Evolutionary conservation across 345 rosid genomes (phyloP).

Genomic region (Salix arbutifolia): DNA sequence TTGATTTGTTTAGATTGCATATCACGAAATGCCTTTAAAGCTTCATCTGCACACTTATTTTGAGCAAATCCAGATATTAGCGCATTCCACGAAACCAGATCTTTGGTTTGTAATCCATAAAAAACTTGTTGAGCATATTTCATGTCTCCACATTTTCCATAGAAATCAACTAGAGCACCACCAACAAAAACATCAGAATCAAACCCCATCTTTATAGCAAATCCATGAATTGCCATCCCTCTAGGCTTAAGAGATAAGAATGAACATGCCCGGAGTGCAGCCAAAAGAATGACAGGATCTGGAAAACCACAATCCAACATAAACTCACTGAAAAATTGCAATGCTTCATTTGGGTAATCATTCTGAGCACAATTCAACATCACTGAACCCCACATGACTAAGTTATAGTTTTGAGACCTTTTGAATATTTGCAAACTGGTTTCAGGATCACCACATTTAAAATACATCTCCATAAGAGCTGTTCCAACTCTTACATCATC

Average conservation of each 20-base stretch:
- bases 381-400: slow-evolving; percentile 41
- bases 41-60: slow-evolving; percentile 25
- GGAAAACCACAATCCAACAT: slow-evolving; percentile 29
- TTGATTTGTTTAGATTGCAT: slow-evolving; percentile 35
- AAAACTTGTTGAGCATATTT: slow-evolving; percentile 35
- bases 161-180: slow-evolving; percentile 43
- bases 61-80: slow-evolving; percentile 43
- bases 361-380: slow-evolving; percentile 30
- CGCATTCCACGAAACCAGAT: slow-evolving; percentile 46
- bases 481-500: slow-evolving; percentile 35
- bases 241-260: slow-evolving; percentile 28
- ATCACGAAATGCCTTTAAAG: slow-evolving; percentile 29
- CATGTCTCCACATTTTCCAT: slow-evolving; percentile 39
- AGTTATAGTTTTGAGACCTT: slow-evolving; percentile 21
- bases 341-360: slow-evolving; percentile 25
- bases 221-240: slow-evolving; percentile 39
- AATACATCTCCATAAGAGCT: slow-evolving; percentile 44
- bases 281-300: slow-evolving; percentile 36
- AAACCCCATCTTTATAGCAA: slow-evolving; percentile 29
- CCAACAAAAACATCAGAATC: slow-evolving; percentile 34
- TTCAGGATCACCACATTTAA: slow-evolving; percentile 35
- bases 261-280: slow-evolving; percentile 41
- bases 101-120: slow-evolving; percentile 24
- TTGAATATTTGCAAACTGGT: slow-evolving; percentile 33
- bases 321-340: slow-evolving; percentile 31